These are phyloP conservation scores for Trichoderma afroharzianum DNA, from an alignment of 2,329 filamentous ascomycete species.

Conservation along the genomic window DNA sequence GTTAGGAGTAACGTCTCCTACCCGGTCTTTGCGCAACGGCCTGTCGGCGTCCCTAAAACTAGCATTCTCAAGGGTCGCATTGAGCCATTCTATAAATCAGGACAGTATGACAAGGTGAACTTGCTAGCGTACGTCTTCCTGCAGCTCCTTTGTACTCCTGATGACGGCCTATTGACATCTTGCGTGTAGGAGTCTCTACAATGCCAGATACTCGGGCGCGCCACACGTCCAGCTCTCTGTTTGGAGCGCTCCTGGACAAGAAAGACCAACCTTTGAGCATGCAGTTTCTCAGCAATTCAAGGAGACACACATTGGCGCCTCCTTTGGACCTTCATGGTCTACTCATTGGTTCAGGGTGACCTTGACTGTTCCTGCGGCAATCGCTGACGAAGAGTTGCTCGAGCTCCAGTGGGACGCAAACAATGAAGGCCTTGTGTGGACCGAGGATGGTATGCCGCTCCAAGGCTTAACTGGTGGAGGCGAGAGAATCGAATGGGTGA, in stretches of 20 bases:
- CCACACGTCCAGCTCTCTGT: constrained; percentile 80
- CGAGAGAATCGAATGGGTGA: constrained; percentile 86
- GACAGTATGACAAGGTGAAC: constrained; percentile 75
- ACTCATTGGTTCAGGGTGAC: constrained; percentile 95
- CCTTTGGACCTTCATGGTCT: constrained; percentile 91
- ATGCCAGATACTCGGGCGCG: constrained; percentile 53
- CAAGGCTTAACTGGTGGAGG: constrained; percentile 89
- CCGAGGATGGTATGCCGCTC: constrained; percentile 79
- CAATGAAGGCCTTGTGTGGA: constrained; percentile 94
- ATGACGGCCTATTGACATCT: constrained; percentile 17
- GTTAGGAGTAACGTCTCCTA: constrained; percentile 47
- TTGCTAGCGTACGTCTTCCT: constrained; percentile 59
- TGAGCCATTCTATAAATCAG: constrained; percentile 71
- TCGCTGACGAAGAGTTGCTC: constrained; percentile 74
- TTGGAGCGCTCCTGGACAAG: constrained; percentile 76
- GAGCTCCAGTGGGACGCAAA: constrained; percentile 95
- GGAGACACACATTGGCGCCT: constrained; percentile 68
- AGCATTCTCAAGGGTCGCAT: constrained; percentile 84
- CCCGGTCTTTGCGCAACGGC: constrained; percentile 48
- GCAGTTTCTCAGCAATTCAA: constrained; percentile 72
- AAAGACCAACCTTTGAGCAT: constrained; percentile 81
- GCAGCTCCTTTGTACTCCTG: neutral
- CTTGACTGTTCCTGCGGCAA: constrained; percentile 69
- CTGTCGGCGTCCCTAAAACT: constrained; percentile 74
- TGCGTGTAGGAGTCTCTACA: constrained; percentile 36